Percentiles rank a stretch among this genome's conserved stretches.
Evolutionary conservation across 202 grass and related monocot species (phyloP).

Genomic region (Elaeis oleifera): DNA sequence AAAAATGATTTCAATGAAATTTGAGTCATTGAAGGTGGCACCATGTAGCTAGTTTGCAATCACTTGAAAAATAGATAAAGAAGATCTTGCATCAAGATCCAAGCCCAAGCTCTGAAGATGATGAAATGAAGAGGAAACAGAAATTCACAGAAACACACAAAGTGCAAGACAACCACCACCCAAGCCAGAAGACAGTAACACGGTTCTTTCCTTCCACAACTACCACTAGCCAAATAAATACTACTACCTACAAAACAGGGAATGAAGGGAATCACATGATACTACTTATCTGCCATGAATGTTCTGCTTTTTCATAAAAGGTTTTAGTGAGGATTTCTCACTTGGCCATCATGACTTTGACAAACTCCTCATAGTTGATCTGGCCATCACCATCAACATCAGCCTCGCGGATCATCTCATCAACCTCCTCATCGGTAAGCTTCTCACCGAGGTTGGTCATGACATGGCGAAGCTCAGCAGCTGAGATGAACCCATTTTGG

Average conservation of each 20-base stretch:
- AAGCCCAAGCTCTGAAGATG: neutral
- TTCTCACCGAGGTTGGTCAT: conserved; percentile 54
- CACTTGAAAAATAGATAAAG: neutral
- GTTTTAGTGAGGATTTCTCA: conserved; percentile 10
- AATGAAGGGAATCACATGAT: neutral
- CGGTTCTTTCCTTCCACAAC: neutral
- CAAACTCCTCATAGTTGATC: conserved; percentile 59
- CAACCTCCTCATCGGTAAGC: conserved; percentile 52
- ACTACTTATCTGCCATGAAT: neutral
- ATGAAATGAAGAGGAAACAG: neutral
- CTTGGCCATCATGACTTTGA: conserved; percentile 52
- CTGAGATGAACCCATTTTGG: conserved; percentile 61
- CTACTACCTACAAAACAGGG: neutral
- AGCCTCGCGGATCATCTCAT: conserved; percentile 62
- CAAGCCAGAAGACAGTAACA: neutral
- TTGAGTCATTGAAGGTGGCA: no score
- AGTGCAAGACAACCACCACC: neutral
- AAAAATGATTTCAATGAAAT: no score
- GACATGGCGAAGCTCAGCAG: conserved; percentile 47
- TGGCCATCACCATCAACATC: conserved; percentile 56
- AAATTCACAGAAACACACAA: neutral
- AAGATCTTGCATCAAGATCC: neutral
- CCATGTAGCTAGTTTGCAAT: neutral
- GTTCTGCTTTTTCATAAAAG: neutral
- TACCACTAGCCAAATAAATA: neutral